Base-by-base conservation (phyloP, 106 monocot genomes). In the Hemerocallis citrina region DNA sequence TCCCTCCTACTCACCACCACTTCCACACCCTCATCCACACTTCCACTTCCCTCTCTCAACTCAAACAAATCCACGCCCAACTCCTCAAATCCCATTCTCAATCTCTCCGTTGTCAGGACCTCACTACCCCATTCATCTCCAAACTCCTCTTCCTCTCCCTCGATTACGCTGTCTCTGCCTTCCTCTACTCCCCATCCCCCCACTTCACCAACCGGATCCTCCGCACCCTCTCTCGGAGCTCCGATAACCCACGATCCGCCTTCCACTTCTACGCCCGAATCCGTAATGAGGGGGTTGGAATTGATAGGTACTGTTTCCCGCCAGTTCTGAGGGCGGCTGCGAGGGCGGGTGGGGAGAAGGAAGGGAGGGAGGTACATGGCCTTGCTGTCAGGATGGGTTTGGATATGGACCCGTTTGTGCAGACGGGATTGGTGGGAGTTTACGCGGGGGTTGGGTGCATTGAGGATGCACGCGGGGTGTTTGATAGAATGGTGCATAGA, bases 401-500 rank as follows among this genome's bases (percentile, higher is more conserved):
- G 34, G 72, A 51, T 7, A 61, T 55, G 6, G 93, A 94, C 48
- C 77, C 69, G 0, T 82, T 94, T 66, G 77, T 89, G 24, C 74
- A 78, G 67, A 94, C 93, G 0, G 79, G 74, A 20, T 59, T 94
- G 34, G 68, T 89, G 3, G 22, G 89, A 1, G 62, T 47, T 0
- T 83, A 89, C 38, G 62, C 77, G 0, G 52, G 56, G 8, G 23
- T 52, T 5, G 74, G 85, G 16, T 42, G 61, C 0, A 28, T 65
- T 4, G 61, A 21, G 6, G 77, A 80, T 39, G 93, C 89, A 1
- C 76, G 85, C 49, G 32, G 45, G 49, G 72, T 89, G 85, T 94
- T 94, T 64, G 93, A 94, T 48, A 31, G 64, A 40, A 93, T 93
- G 82, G 31, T 44, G 0, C 42, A 70, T 11, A 51, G 85, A 37